Conservation (phyloP, 2,329 filamentous ascomycete species). For the Monilinia polystroma region DNA sequence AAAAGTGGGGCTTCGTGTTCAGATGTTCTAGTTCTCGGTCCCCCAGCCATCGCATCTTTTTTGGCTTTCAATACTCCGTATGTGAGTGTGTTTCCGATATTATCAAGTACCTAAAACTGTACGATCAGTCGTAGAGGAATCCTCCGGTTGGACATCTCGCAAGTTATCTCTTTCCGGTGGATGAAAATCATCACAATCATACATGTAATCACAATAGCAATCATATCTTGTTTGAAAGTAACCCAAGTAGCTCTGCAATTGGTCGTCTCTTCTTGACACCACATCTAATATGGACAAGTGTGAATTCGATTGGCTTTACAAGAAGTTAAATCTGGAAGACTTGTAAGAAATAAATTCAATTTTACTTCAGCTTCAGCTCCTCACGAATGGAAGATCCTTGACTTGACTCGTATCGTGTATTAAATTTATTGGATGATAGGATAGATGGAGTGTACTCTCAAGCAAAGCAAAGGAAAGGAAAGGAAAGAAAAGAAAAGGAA, state of each 20-base stretch:
- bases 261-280: neutral
- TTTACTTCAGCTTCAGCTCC: constrained; percentile 14
- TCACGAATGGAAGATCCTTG: constrained; percentile 6
- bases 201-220: neutral
- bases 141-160: no score
- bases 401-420: constrained; percentile 13
- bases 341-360: neutral
- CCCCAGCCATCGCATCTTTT: constrained; percentile 10
- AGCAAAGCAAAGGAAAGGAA: no score
- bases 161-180: neutral
- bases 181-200: neutral
- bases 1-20: constrained; percentile 16
- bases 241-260: neutral
- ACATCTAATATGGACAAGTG: neutral
- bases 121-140: no score
- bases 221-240: no score
- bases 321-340: no score
- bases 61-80: neutral
- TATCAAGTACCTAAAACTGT: neutral
- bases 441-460: constrained; percentile 7
- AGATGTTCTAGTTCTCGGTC: constrained; percentile 2
- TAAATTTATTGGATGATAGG: neutral
- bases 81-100: neutral
- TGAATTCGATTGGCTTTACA: neutral
- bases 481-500: no score